Evolutionary conservation across 371 early-diverging fungal species (phyloP).

Genomic region (Mucor irregularis): DNA sequence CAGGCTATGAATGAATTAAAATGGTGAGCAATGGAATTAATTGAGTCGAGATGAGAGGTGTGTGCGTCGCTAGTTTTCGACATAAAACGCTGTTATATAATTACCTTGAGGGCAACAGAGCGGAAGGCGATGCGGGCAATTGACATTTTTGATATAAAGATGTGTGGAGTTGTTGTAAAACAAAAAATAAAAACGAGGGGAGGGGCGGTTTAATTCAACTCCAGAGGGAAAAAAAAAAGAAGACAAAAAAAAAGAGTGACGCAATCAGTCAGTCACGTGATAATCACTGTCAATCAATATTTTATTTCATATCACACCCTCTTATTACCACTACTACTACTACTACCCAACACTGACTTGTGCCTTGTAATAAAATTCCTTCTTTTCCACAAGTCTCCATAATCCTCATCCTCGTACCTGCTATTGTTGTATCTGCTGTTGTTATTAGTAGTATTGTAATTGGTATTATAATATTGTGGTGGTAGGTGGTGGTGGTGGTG

Average conservation of each 20-base stretch:
- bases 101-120: constrained; percentile 48
- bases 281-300: too few relatives aligned
- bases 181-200: constrained; percentile 5
- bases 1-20: constrained; percentile 20
- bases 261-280: too few relatives aligned
- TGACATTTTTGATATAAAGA: constrained; percentile 33
- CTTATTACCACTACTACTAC: too few relatives aligned
- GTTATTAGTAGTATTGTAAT: too few relatives aligned
- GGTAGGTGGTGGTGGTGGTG: too few relatives aligned
- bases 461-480: too few relatives aligned
- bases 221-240: neutral
- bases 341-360: too few relatives aligned
- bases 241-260: constrained; percentile 3
- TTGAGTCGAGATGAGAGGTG: neutral
- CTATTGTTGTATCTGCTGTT: too few relatives aligned
- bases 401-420: too few relatives aligned
- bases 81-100: neutral
- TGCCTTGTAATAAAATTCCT: too few relatives aligned
- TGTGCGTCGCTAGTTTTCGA: neutral
- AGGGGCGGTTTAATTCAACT: constrained; percentile 5
- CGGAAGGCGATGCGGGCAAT: constrained; percentile 51
- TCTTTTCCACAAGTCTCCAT: too few relatives aligned
- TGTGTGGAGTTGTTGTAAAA: constrained; percentile 1
- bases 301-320: too few relatives aligned
- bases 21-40: constrained; percentile 10